phyloP scores from a whole-genome alignment of 768 basidiomycete species.

The Mycena belliarum region DNA sequence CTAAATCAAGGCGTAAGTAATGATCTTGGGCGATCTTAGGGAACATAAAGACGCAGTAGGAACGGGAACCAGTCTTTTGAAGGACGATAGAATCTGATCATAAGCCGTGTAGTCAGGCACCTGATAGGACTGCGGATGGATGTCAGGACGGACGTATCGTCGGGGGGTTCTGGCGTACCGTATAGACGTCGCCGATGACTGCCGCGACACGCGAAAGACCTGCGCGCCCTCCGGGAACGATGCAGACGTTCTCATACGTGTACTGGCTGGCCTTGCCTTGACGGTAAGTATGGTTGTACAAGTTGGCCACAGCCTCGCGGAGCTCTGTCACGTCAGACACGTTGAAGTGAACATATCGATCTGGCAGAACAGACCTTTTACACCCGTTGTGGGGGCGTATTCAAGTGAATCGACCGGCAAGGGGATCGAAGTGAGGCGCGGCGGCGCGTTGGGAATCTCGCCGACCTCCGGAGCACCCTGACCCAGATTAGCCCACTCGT shows the following conservation, averaged over 20 bases:
- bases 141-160: neutral
- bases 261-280: constrained; percentile 81
- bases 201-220: constrained; percentile 90
- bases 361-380: constrained; percentile 56
- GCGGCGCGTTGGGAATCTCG: constrained; percentile 71
- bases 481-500: constrained; percentile 89
- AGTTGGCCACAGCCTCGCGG: constrained; percentile 83
- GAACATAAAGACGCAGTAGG: constrained; percentile 80
- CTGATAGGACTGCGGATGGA: constrained; percentile 71
- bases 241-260: constrained; percentile 90
- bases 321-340: constrained; percentile 49
- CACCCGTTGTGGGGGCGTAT: constrained; percentile 92
- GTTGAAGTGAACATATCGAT: neutral
- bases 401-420: constrained; percentile 75
- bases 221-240: constrained; percentile 91
- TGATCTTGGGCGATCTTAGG: neutral
- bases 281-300: constrained; percentile 89
- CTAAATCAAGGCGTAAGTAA: constrained; percentile 14
- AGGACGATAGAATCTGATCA: constrained; percentile 81
- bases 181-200: constrained; percentile 88
- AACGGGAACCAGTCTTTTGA: constrained; percentile 87
- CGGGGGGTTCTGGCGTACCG: constrained; percentile 41
- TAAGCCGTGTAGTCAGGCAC: constrained; percentile 92
- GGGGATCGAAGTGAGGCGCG: constrained; percentile 64
- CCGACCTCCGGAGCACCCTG: constrained; percentile 92